Evolutionary conservation across 495 filamentous ascomycete genomes (phyloP), one percentile per base, ranked within the genome.

Genomic region (Staphylotrichum longicolle): DNA sequence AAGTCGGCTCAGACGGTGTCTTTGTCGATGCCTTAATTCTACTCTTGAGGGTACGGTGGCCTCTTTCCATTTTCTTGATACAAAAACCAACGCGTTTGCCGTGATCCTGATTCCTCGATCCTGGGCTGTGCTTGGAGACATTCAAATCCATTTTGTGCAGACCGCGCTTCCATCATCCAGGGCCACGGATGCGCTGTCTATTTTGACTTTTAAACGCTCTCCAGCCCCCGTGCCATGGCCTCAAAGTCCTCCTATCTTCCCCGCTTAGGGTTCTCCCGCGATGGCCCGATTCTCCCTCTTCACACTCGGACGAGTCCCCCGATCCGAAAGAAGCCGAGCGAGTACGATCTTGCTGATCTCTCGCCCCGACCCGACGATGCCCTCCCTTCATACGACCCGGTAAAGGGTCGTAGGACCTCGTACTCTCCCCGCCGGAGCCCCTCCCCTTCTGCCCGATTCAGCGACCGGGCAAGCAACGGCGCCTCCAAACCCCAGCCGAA

Each of bases 291-390:
- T 34, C 70, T 74, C 54, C 72, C 70, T 8, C 54, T 69, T 45
- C 66, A 70, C 54, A 65, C 60, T 54, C 62, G 54, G 34, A 32
- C 56, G 32, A 68, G 57, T 40, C 51, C 61, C 20, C 57, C 67
- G 15, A 55, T 72, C 15, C 70, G 67, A 46, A 71, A 68, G 59
- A 68, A 74, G 66, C 54, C 70, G 27, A 74, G 70, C 70, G 77
- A 79, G 56, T 76, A 79, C 64, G 69, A 75, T 55, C 65, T 80
- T 20, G 61, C 68, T 32, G 74, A 79, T 6, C 67, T 80, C 6
- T 77, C 76, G 8, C 77, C 78, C 3, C 68, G 67, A 50, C 70
- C 77, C 8, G 75, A 78, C 39, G 65, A 78, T 51, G 66, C 59
- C 6, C 60, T 76, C 14, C 66, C 76, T 4, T 61, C 63, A 7